Evolutionary conservation across 106 monocot species (phyloP).

Genomic region (Allium fistulosum): DNA sequence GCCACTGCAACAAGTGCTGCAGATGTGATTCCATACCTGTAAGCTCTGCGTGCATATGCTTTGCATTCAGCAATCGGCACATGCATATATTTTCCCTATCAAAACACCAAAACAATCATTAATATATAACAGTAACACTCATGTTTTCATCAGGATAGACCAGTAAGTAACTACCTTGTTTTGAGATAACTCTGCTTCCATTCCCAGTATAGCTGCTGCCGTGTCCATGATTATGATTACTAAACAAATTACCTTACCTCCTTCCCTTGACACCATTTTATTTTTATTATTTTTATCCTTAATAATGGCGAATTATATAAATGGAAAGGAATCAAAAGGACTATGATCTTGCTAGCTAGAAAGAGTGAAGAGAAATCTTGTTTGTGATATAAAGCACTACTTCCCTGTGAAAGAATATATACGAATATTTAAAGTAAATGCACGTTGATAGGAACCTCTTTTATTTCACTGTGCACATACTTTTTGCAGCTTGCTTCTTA

Average conservation of each 20-base stretch:
- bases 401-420: too few relatives aligned
- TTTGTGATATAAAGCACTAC: too few relatives aligned
- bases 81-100: slow-evolving; percentile 53
- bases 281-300: too few relatives aligned
- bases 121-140: not conserved
- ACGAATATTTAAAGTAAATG: too few relatives aligned
- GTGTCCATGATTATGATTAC: slow-evolving; percentile 55
- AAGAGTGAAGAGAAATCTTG: too few relatives aligned
- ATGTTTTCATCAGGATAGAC: not conserved
- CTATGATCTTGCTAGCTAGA: too few relatives aligned
- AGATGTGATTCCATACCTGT: slow-evolving; percentile 52
- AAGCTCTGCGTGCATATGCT: slow-evolving; percentile 54
- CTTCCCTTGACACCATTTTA: slow-evolving; percentile 1
- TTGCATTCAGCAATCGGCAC: slow-evolving; percentile 68
- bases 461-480: too few relatives aligned
- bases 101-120: not conserved
- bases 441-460: too few relatives aligned
- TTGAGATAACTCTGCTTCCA: slow-evolving; percentile 64
- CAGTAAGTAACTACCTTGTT: slow-evolving; percentile 32
- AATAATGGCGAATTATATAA: too few relatives aligned
- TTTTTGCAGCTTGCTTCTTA: too few relatives aligned
- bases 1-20: slow-evolving; percentile 56
- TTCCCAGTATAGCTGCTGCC: slow-evolving; percentile 57
- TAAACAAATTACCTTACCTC: slow-evolving; percentile 36
- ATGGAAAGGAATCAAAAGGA: too few relatives aligned